phyloP scores from a whole-genome alignment of 805 yeast species.

The Candida chilensis region DNA sequence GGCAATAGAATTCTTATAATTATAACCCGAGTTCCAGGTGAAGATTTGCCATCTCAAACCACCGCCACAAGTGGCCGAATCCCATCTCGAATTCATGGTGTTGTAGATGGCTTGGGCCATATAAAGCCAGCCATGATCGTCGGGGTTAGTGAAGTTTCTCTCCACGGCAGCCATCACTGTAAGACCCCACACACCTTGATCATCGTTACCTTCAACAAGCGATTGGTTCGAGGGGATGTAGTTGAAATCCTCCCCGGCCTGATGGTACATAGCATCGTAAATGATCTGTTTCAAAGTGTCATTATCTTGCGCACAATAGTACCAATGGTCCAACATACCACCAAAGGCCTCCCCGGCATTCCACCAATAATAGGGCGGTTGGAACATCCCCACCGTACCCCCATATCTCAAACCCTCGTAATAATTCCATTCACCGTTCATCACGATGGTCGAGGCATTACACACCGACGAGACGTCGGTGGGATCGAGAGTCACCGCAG shows the following conservation, averaged over 20 bases:
- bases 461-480: slow-evolving; percentile 32
- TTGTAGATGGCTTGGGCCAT: slow-evolving; percentile 51
- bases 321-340: slow-evolving; percentile 29
- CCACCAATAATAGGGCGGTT: slow-evolving; percentile 43
- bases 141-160: slow-evolving; percentile 41
- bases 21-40: slow-evolving; percentile 50
- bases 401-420: slow-evolving; percentile 31
- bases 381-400: slow-evolving; percentile 37
- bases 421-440: slow-evolving; percentile 33
- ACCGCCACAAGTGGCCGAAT: slow-evolving; percentile 42
- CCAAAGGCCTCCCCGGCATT: slow-evolving; percentile 44
- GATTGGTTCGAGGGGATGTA: slow-evolving; percentile 57
- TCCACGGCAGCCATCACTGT: slow-evolving; percentile 58
- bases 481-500: too few relatives aligned
- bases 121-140: slow-evolving; percentile 40
- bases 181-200: slow-evolving; percentile 64
- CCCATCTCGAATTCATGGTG: slow-evolving; percentile 55
- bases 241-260: slow-evolving; percentile 35
- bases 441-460: slow-evolving; percentile 22
- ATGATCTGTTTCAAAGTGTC: slow-evolving; percentile 16
- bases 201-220: slow-evolving; percentile 66
- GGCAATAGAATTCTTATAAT: slow-evolving; percentile 57
- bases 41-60: slow-evolving; percentile 68
- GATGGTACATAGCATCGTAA: slow-evolving; percentile 28
- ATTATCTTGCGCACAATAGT: slow-evolving; percentile 28